phyloP scores from a whole-genome alignment of 2,329 filamentous ascomycete genomes.

The Canariomyces notabilis region DNA sequence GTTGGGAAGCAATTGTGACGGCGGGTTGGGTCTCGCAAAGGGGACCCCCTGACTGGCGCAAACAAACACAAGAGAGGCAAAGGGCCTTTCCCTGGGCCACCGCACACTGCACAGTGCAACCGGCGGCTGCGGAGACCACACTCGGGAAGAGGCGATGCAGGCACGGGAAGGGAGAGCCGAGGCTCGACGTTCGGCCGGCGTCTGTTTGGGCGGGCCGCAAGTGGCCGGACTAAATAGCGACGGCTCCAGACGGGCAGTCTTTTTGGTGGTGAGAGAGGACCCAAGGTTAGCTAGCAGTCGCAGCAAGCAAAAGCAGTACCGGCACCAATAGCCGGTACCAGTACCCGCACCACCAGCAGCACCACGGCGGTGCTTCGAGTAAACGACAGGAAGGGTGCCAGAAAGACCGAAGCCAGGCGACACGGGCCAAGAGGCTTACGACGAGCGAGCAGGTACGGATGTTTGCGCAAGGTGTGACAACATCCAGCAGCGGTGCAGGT shows the following conservation, averaged over 20 bases:
- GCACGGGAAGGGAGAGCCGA: conserved; percentile 18
- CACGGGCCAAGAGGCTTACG: conserved; percentile 1
- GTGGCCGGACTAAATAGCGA: conserved; percentile 21
- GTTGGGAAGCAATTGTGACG: conserved; percentile 47
- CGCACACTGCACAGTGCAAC: conserved; percentile 22
- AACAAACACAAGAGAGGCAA: conserved; percentile 17
- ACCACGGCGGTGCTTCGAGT: not conserved
- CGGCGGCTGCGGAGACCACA: conserved; percentile 21
- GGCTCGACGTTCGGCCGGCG: conserved; percentile 19
- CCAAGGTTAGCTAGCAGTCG: not conserved
- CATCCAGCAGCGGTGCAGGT: conserved; percentile 26
- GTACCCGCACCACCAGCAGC: conserved; percentile 4
- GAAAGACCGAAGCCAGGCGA: conserved; percentile 2
- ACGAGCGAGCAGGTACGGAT: conserved; percentile 13
- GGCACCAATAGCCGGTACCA: conserved; percentile 1
- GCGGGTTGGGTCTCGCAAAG: conserved; percentile 35
- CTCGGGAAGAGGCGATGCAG: conserved; percentile 20
- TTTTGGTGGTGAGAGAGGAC: conserved; percentile 4
- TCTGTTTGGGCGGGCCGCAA: conserved; percentile 15
- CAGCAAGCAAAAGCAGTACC: conserved; percentile 2
- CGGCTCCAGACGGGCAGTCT: conserved; percentile 11
- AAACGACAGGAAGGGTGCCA: not conserved
- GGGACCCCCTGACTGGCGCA: conserved; percentile 29
- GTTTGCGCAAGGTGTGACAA: conserved; percentile 27
- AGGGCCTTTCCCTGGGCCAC: conserved; percentile 19